Evolutionary conservation across 805 yeast species (phyloP).

Genomic region (Candida railenensis): DNA sequence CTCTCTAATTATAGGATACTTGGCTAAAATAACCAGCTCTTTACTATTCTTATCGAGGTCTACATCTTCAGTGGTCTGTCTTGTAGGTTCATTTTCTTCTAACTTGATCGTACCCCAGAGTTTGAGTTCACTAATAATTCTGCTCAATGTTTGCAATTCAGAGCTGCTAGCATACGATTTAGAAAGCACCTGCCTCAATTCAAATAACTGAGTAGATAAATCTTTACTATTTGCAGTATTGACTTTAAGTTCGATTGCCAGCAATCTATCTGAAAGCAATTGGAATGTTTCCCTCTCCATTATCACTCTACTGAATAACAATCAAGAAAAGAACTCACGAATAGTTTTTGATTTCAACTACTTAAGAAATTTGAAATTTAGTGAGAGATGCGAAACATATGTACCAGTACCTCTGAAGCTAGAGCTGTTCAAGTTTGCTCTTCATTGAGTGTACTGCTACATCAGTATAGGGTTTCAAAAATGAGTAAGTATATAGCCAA

Average conservation of each 20-base stretch:
- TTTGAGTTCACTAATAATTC: conserved; percentile 16
- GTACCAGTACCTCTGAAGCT: too few species aligned
- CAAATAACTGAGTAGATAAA: neutral
- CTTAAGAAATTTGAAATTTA: too few species aligned
- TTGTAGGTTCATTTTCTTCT: neutral
- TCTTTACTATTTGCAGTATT: neutral
- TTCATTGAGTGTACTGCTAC: too few species aligned
- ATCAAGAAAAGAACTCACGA: too few species aligned
- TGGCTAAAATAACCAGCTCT: conserved; percentile 20
- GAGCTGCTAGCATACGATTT: conserved; percentile 7
- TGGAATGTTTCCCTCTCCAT: neutral
- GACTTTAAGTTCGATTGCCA: neutral
- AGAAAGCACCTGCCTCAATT: neutral
- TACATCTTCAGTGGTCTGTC: conserved; percentile 3
- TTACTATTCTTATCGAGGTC: conserved; percentile 10
- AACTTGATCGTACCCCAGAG: conserved; percentile 14
- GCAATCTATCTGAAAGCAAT: conserved; percentile 2
- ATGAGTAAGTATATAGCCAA: too few species aligned
- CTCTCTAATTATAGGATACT: conserved; percentile 18
- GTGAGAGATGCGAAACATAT: too few species aligned
- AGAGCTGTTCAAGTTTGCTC: too few species aligned
- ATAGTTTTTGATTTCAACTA: too few species aligned
- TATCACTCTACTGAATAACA: too few species aligned
- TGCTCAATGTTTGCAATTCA: conserved; percentile 18
- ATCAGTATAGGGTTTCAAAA: too few species aligned